Base-by-base conservation (phyloP, 2,329 filamentous ascomycete genomes). In the Microdochium trichocladiopsis region DNA sequence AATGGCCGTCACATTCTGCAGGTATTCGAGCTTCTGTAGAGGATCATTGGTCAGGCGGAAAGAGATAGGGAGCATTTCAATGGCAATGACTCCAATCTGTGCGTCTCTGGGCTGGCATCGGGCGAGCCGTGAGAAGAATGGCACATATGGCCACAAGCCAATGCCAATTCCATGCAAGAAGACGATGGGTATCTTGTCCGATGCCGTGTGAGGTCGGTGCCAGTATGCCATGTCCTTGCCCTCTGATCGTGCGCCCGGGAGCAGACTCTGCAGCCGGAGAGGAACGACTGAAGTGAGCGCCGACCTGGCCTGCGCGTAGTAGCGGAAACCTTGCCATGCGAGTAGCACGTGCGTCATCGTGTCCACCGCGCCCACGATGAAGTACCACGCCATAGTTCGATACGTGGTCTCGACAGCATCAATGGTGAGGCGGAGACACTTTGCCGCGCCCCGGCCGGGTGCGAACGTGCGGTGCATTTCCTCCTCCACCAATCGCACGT, bases 121-220 rank as follows among this genome's bases (percentile, higher is more conserved):
- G 55, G 75, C 72, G 37, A 88, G 65, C 49, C 77, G 74, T 31
- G 67, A 63, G 2, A 89, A 68, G 60, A 86, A 86, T 16, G 68
- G 64, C 12, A 76, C 69, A 58, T 88, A 87, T 0, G 83, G 78
- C 61, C 79, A 79, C 2, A 89, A 73, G 0, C 86, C 86, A 53
- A 89, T 74, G 43, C 86, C 84, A 49, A 88, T 87, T 16, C 86
- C 86, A 58, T 89, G 86, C 48, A 88, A 73, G 66, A 88, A 88
- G 3, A 90, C 66, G 8, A 89, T 66, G 0, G 86, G 86, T 0
- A 79, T 67, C 21, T 74, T 71, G 2, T 68, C 74, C 50, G 74
- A 74, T 1, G 80, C 80, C 1, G 71, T 80, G 61, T 88, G 85
- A 4, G 81, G 80, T 2, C 79, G 77, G 59, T 84, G 73, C 82